These are phyloP conservation scores for Lasiosphaeria miniovina DNA, from an alignment of 495 filamentous ascomycete species.

Conservation along the genomic window DNA sequence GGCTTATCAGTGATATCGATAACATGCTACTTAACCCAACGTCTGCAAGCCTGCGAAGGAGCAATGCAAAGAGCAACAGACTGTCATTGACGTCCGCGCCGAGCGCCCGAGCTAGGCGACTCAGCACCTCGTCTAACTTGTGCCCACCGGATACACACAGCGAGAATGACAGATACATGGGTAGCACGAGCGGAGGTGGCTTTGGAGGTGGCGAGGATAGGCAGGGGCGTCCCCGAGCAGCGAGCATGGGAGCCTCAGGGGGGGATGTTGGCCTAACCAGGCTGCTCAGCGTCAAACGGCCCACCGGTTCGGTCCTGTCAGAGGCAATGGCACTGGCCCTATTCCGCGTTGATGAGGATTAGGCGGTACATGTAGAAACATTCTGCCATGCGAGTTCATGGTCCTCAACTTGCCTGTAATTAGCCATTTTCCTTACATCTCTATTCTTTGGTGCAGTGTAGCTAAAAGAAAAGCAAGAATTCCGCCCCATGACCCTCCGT, in stretches of 20 bases:
- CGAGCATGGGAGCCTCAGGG: conserved; percentile 2
- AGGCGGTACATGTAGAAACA: no score
- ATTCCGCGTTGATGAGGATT: conserved; percentile 26
- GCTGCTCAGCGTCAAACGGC: conserved; percentile 29
- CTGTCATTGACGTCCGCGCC: not conserved
- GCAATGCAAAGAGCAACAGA: conserved; percentile 19
- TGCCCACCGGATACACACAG: conserved; percentile 10
- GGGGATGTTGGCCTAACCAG: conserved; percentile 26
- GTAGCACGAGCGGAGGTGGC: conserved; percentile 5
- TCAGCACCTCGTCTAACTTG: conserved; percentile 15
- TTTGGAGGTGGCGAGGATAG: not conserved
- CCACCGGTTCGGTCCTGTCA: conserved; percentile 24
- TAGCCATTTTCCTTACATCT: no score
- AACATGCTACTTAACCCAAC: not conserved
- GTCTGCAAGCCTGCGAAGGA: conserved; percentile 16
- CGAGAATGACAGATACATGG: conserved; percentile 6
- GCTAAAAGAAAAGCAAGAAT: no score
- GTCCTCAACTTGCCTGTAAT: no score
- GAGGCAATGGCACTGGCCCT: conserved; percentile 34
- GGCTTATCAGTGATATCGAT: not conserved
- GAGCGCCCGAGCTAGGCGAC: not conserved
- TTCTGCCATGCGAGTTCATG: no score
- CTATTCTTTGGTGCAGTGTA: no score
- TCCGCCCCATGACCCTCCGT: no score
- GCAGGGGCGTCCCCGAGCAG: conserved; percentile 2